phyloP scores from a whole-genome alignment of 176 grass and related monocot species.

The Echinochloa phyllopogon region DNA sequence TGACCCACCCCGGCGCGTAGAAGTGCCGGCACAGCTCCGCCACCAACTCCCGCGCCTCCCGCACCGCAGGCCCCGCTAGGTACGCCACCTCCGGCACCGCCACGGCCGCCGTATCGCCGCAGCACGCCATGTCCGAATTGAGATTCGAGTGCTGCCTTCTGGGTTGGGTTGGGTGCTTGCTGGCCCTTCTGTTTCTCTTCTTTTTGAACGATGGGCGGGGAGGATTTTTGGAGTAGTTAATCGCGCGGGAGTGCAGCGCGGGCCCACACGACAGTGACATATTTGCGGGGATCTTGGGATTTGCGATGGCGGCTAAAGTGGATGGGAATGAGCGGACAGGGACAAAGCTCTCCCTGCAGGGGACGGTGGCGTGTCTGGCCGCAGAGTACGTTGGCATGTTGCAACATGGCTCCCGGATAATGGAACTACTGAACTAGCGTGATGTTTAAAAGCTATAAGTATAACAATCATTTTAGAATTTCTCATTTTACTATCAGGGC shows the following conservation, averaged over 20 bases:
- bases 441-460: too few species aligned
- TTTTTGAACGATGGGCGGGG: too few species aligned
- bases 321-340: background rate
- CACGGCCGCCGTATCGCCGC: conserved; percentile 19
- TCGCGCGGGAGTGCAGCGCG: background rate
- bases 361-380: too few species aligned
- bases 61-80: conserved; percentile 55
- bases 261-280: background rate
- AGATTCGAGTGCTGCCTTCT: background rate
- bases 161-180: too few species aligned
- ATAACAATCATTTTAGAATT: too few species aligned
- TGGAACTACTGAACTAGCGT: too few species aligned
- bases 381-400: too few species aligned
- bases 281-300: background rate
- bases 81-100: conserved; percentile 55
- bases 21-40: too few species aligned
- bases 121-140: conserved; percentile 12
- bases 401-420: too few species aligned
- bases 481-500: too few species aligned
- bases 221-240: background rate
- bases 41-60: conserved; percentile 73
- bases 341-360: background rate
- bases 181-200: background rate
- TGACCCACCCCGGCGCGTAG: conserved; percentile 83
- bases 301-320: background rate